These are phyloP conservation scores for Circinella umbellata DNA, from an alignment of 371 early-diverging fungal genomes.

Conservation along the genomic window DNA sequence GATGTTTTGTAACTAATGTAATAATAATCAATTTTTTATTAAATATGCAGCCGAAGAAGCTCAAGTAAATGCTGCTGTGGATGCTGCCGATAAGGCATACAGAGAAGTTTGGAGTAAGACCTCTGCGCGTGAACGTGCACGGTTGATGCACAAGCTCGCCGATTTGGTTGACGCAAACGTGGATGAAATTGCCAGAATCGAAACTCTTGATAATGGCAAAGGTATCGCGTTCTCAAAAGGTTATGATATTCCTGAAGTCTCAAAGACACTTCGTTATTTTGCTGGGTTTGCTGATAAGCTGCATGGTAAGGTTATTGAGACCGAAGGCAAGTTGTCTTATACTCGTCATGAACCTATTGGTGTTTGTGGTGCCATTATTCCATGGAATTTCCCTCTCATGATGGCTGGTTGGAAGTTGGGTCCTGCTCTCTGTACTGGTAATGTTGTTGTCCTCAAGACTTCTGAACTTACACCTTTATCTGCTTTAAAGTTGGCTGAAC, in stretches of 20 bases:
- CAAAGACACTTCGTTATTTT: conserved; percentile 70
- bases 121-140: conserved; percentile 36
- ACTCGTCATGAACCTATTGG: conserved; percentile 84
- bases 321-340: conserved; percentile 58
- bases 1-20: too few species aligned
- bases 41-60: conserved; percentile 38
- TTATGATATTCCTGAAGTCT: conserved; percentile 61
- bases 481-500: conserved; percentile 49
- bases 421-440: conserved; percentile 91
- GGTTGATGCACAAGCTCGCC: conserved; percentile 53
- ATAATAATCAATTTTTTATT: background rate
- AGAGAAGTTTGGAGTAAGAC: conserved; percentile 46
- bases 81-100: conserved; percentile 55
- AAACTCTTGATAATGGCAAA: conserved; percentile 56
- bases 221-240: conserved; percentile 45
- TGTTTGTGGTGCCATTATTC: conserved; percentile 79
- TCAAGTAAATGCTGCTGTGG: conserved; percentile 53
- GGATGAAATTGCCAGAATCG: conserved; percentile 49
- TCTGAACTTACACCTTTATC: conserved; percentile 74
- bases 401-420: conserved; percentile 85
- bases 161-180: conserved; percentile 46
- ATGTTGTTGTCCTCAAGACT: conserved; percentile 82
- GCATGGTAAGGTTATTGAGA: conserved; percentile 56
- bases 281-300: conserved; percentile 87
- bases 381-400: conserved; percentile 86